Evolutionary conservation across 768 basidiomycete genomes (phyloP), one percentile per base, ranked within the genome.

Genomic region (Lactifluus volemus): DNA sequence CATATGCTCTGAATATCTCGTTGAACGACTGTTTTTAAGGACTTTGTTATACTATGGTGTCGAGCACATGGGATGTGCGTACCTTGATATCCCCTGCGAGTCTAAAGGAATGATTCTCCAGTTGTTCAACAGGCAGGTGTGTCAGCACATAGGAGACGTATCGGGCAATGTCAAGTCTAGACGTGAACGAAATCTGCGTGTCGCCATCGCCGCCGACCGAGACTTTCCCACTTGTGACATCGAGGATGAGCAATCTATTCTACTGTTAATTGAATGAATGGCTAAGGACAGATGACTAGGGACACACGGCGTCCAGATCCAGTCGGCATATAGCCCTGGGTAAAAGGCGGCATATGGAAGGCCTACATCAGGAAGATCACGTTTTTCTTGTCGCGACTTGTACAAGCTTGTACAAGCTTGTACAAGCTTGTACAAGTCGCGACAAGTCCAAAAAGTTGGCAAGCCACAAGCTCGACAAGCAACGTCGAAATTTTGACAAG

Each of bases 141-240:
- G 66, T 65, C 29, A 68, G 50, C 10, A 60, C 64, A 36, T 69
- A 53, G 8, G 61, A 48, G n/a, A 68, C 29, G 38, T 61, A 68
- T 42, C 67, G 64, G 8, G 67, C 68, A 10, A 67, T 61, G 45
- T 69, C 68, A 17, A 25, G n/a, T 3, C 61, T 61, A 19, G 65
- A 50, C 9, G 66, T 68, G 49, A 53, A 68, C 8, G 65, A 58
- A 19, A 65, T 21, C 3, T 21, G 44, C 19, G 55, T 49, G n/a
- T 58, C 58, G 39, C 67, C 68, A 7, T 55, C 50, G 1, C 67
- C 67, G 4, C 49, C 63, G 15, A 68, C 51, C 2, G 53, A 47
- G n/a, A 68, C 60, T 44, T 63, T 67, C 15, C 62, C 61, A 12
- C 60, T 58, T 30, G 42, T n/a, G 44, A 65, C 6, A 49, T 69